Conservation (phyloP, 495 filamentous ascomycete species). For the Ramalina intermedia region DNA sequence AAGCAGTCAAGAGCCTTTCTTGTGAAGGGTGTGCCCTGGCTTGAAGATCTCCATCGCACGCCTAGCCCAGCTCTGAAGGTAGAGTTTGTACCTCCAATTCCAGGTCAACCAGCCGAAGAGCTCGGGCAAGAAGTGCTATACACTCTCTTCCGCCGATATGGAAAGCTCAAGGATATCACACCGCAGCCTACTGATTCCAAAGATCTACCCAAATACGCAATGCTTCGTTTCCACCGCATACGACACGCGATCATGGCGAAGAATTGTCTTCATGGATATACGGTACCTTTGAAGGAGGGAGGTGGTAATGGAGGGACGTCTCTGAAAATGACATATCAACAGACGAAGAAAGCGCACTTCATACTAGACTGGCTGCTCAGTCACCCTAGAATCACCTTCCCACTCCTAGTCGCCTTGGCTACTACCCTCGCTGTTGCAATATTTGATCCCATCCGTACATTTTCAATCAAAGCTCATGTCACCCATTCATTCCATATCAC, state of each 20-base stretch:
- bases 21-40: conserved; percentile 79
- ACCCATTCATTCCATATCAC: conserved; percentile 58
- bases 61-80: conserved; percentile 62
- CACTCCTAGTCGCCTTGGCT: conserved; percentile 60
- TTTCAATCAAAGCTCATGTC: conserved; percentile 79
- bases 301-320: conserved; percentile 62
- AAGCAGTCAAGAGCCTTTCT: conserved; percentile 49
- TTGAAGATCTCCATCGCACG: conserved; percentile 79
- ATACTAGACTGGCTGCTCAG: conserved; percentile 79
- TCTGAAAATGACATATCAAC: conserved; percentile 69
- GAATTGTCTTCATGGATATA: conserved; percentile 84
- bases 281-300: conserved; percentile 42
- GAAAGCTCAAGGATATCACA: conserved; percentile 70
- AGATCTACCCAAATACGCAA: conserved; percentile 61
- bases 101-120: conserved; percentile 52
- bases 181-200: conserved; percentile 74
- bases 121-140: conserved; percentile 81
- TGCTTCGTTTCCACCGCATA: conserved; percentile 55
- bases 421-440: conserved; percentile 78
- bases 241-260: conserved; percentile 71
- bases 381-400: conserved; percentile 82
- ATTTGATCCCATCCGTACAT: conserved; percentile 85
- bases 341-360: conserved; percentile 56
- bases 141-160: conserved; percentile 76
- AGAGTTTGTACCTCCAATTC: conserved; percentile 62